Conservation (phyloP, 805 yeast species). For the Ogataea degrootiae region DNA sequence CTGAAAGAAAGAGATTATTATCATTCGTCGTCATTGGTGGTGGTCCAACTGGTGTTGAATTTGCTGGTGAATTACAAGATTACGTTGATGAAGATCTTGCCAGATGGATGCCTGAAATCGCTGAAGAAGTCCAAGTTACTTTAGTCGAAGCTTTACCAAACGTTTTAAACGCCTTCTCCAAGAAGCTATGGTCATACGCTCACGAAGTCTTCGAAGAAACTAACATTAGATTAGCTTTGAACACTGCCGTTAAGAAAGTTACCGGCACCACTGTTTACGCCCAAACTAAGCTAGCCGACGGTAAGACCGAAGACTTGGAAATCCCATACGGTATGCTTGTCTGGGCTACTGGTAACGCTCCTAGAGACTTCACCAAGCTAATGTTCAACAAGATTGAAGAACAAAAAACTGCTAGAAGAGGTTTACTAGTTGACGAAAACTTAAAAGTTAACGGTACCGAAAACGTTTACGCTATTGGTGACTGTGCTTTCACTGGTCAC, state of each 20-base stretch:
- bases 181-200: constrained; percentile 47
- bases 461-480: constrained; percentile 49
- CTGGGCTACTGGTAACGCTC: constrained; percentile 58
- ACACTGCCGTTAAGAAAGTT: constrained; percentile 48
- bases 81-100: constrained; percentile 51
- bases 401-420: constrained; percentile 51
- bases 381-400: constrained; percentile 43
- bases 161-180: constrained; percentile 48
- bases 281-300: constrained; percentile 39
- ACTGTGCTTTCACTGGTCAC: constrained; percentile 51
- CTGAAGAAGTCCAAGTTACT: constrained; percentile 43
- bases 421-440: constrained; percentile 45
- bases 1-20: constrained; percentile 48
- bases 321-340: constrained; percentile 52
- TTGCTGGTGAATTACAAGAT: constrained; percentile 53
- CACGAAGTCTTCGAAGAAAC: constrained; percentile 47
- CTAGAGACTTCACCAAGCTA: constrained; percentile 41
- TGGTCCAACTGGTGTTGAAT: constrained; percentile 58
- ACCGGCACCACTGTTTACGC: constrained; percentile 39
- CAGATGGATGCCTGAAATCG: constrained; percentile 52
- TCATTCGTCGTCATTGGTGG: constrained; percentile 53
- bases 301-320: constrained; percentile 33
- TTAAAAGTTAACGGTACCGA: constrained; percentile 44
- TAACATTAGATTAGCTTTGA: constrained; percentile 42
- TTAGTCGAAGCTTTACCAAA: constrained; percentile 51